Percentiles rank a stretch among this genome's conserved stretches.
Conservation (phyloP, 108 stramenopile genomes). For the Epipyxis sp. region DNA sequence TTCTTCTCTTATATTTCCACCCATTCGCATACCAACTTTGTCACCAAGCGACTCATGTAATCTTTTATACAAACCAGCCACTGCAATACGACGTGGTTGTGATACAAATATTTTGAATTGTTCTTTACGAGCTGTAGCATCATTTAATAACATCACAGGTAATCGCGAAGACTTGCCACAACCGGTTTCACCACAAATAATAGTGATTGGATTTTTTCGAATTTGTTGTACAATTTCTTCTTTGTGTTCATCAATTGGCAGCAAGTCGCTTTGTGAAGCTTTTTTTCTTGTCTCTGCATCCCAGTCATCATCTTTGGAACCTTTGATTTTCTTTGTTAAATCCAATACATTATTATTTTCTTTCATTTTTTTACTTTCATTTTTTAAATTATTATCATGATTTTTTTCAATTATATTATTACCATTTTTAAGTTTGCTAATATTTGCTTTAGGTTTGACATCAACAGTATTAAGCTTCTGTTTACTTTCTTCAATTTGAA, state of each 20-base stretch:
- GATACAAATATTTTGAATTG: conserved; percentile 72
- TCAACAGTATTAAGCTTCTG: too few species aligned
- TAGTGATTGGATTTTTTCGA: conserved; percentile 40
- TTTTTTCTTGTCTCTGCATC: background rate
- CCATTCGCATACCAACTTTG: conserved; percentile 71
- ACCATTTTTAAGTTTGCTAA: background rate
- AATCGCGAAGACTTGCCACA: conserved; percentile 77
- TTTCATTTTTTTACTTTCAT: background rate
- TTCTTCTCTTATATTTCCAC: conserved; percentile 78
- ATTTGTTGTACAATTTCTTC: conserved; percentile 47
- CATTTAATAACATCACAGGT: conserved; percentile 73
- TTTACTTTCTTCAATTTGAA: too few species aligned
- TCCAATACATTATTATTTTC: background rate
- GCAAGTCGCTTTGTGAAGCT: background rate
- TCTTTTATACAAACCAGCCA: conserved; percentile 71
- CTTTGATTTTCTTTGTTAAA: background rate
- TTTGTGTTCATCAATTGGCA: conserved; percentile 45
- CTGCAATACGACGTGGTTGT: conserved; percentile 80
- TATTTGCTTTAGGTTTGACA: too few species aligned
- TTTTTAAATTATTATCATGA: background rate
- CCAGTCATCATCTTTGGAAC: background rate
- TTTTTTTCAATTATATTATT: background rate
- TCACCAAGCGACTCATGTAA: conserved; percentile 61
- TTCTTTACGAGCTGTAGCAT: background rate
- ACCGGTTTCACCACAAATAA: conserved; percentile 54